Conservation (phyloP, 2,329 filamentous ascomycete species). For the Didymella sp. region DNA sequence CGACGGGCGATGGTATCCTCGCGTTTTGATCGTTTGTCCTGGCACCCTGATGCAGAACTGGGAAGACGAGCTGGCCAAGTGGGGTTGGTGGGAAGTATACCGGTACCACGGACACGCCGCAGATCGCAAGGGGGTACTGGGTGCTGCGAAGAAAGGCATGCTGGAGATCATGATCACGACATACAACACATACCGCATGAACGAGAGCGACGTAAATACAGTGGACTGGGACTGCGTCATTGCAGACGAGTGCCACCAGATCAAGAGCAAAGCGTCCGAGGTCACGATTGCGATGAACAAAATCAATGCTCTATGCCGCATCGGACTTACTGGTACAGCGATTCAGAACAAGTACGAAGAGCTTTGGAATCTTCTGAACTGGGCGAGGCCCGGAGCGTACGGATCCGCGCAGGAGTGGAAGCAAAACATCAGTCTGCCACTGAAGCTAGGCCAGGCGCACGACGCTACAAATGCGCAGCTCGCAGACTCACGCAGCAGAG, state of each 20-base stretch:
- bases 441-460: slow-evolving; percentile 89
- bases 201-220: slow-evolving; percentile 78
- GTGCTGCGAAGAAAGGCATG: slow-evolving; percentile 75
- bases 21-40: slow-evolving; percentile 84
- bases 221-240: slow-evolving; percentile 93
- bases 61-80: slow-evolving; percentile 82
- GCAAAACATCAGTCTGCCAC: slow-evolving; percentile 75
- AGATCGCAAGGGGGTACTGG: slow-evolving; percentile 71
- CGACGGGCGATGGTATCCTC: slow-evolving; percentile 76
- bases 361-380: slow-evolving; percentile 93
- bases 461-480: slow-evolving; percentile 86
- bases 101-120: slow-evolving; percentile 74
- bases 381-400: slow-evolving; percentile 84
- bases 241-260: slow-evolving; percentile 89
- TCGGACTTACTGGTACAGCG: slow-evolving; percentile 92
- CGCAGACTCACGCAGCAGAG: slow-evolving; percentile 79
- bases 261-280: slow-evolving; percentile 81
- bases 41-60: slow-evolving; percentile 90
- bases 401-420: slow-evolving; percentile 78
- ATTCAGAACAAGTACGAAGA: slow-evolving; percentile 99
- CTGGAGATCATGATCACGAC: slow-evolving; percentile 94
- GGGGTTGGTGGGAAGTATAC: slow-evolving; percentile 96
- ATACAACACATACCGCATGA: slow-evolving; percentile 83
- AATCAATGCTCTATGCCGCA: slow-evolving; percentile 88
- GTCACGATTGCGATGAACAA: slow-evolving; percentile 87